A percentile compares a stretch with the other conserved stretches of the same genome.
Conservation (phyloP, 2,329 filamentous ascomycete species). For the Penicillium sp. region DNA sequence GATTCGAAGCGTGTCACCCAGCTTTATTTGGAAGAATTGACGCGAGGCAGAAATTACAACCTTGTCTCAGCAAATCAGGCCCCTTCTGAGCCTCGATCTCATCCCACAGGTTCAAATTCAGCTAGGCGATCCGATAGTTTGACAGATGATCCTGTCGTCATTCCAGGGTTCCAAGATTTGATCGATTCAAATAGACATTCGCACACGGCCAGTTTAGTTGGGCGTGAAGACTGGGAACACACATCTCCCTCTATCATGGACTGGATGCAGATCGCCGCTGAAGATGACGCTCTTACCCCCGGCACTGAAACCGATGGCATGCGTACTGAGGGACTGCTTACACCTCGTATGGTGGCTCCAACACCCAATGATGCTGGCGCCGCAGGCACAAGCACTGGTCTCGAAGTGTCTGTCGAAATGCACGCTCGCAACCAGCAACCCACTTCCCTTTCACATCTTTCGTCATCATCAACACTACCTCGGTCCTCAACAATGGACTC, state of each 20-base stretch:
- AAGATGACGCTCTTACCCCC: constrained; percentile 41
- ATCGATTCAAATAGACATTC: constrained; percentile 24
- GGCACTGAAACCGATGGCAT: constrained; percentile 29
- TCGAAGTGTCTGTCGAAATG: constrained; percentile 48
- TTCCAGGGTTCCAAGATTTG: constrained; percentile 34
- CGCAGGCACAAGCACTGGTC: constrained; percentile 32
- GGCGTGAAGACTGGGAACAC: constrained; percentile 49
- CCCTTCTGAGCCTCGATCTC: constrained; percentile 24
- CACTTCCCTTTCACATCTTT: not conserved
- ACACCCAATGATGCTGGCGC: constrained; percentile 10
- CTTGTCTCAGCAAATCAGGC: constrained; percentile 18
- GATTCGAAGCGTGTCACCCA: constrained; percentile 56
- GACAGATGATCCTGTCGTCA: constrained; percentile 38
- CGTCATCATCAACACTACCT: not conserved
- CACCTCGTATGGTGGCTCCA: constrained; percentile 26
- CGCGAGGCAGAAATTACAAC: constrained; percentile 32
- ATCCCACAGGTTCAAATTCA: constrained; percentile 9
- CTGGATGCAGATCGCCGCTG: constrained; percentile 48
- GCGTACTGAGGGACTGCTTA: constrained; percentile 28
- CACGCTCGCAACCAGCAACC: constrained; percentile 22
- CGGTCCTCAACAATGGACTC: not conserved
- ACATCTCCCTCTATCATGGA: constrained; percentile 52
- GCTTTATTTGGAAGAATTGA: constrained; percentile 54
- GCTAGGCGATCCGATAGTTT: constrained; percentile 29
- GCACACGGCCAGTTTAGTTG: constrained; percentile 45